Percentiles rank a stretch among this genome's conserved stretches.
Evolutionary conservation across 2,329 filamentous ascomycete genomes (phyloP).

Genomic region (Ambrosiella xylebori): DNA sequence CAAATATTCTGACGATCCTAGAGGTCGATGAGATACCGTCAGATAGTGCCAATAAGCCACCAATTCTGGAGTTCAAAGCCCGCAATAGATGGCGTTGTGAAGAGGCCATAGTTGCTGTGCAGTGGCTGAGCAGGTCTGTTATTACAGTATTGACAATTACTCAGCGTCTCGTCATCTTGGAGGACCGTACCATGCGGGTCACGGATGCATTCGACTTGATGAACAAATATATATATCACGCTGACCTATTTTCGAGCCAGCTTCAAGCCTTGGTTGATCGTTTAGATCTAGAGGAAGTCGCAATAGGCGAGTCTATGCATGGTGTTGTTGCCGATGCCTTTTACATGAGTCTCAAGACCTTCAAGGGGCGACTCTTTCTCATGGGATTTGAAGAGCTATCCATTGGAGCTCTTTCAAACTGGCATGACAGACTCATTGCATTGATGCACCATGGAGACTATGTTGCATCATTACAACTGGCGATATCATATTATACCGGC

Average conservation of each 20-base stretch:
- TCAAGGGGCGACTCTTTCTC: constrained; percentile 84
- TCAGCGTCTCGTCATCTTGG: constrained; percentile 78
- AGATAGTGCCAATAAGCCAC: constrained; percentile 58
- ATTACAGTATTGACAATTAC: constrained; percentile 84
- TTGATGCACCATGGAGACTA: constrained; percentile 97
- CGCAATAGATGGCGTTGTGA: constrained; percentile 84
- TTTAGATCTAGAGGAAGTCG: constrained; percentile 36
- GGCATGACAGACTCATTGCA: constrained; percentile 84
- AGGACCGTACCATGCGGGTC: constrained; percentile 75
- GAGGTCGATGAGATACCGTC: constrained; percentile 62
- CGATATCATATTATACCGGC: constrained; percentile 81
- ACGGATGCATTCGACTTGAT: constrained; percentile 90
- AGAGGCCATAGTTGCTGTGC: constrained; percentile 87
- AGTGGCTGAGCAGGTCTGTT: constrained; percentile 91
- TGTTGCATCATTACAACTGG: constrained; percentile 74
- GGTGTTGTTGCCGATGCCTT: constrained; percentile 94
- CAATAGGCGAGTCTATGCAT: constrained; percentile 77
- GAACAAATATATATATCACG: constrained; percentile 81
- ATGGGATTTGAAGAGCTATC: constrained; percentile 88
- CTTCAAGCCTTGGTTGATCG: constrained; percentile 73
- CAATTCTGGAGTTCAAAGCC: constrained; percentile 61
- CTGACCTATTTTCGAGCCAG: constrained; percentile 77
- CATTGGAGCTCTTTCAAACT: constrained; percentile 84
- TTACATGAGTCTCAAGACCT: constrained; percentile 91
- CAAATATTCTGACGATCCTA: constrained; percentile 84